Base-by-base conservation (phyloP, 208 protist species). In the Lotmaria passim region DNA sequence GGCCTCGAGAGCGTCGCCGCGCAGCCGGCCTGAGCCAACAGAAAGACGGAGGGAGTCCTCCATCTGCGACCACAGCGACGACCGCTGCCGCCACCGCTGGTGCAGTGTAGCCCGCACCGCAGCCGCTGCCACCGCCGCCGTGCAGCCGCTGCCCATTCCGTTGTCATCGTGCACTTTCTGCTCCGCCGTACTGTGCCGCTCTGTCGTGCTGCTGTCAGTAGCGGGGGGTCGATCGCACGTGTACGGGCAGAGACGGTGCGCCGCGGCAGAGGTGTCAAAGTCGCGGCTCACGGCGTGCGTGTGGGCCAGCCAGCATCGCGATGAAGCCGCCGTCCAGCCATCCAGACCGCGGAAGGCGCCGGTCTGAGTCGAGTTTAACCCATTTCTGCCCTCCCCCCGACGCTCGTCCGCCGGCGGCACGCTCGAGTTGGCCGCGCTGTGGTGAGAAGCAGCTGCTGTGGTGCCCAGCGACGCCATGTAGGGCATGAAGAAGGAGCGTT, bases 1-100 rank as follows among this genome's bases (percentile, higher is more conserved):
- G n/a, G 85, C 80, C 21, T 71, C 63, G 19, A 87, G 69, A 17
- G 78, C 56, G 46, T 91, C 82, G 14, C 85, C 85, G 23, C 61
- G 53, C 28, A 91, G 71, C 41, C 59, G 58, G 10, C 56, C 70
- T 19, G 85, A 84, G n/a, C 55, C 66, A 46, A 88, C 64, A 19
- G 79, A 62, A 10, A 75, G 48, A 30, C 67, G 52, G 14, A 91
- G 68, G 7, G 70, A 78, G 28, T 58, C 57, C 36, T 71, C 55
- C 85, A 91, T 88, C 19, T 66, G 64, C 36, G 55, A 51, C 47
- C 77, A 78, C 17, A 82, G 60, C n/a, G 52, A 48, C 3, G 52
- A 76, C 33, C 70, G 52, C 44, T 57, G 43, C 31, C 34, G 51
- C 70, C 70, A 76, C 23, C 62, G 62, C 62, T 44, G 38, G 11